Conservation (phyloP, 352 stramenopile species). For the Pythium grandisporangium region DNA sequence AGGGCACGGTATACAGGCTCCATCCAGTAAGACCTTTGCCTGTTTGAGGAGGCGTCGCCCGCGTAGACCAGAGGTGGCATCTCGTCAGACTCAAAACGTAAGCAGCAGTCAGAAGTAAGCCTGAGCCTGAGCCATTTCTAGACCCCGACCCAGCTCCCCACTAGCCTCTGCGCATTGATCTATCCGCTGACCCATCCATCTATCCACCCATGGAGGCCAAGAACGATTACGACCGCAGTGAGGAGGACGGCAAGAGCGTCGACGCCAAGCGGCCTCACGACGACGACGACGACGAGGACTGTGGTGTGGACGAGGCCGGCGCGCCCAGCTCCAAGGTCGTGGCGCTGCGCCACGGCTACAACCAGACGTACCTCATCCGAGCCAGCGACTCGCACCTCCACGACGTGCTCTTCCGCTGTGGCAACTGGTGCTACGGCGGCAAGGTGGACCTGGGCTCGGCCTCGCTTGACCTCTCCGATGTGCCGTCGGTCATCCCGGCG, state of each 20-base stretch:
- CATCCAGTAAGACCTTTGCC: too few relatives aligned
- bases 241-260: slow-evolving; percentile 11
- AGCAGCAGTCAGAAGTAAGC: too few relatives aligned
- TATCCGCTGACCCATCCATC: too few relatives aligned
- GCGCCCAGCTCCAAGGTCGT: slow-evolving; percentile 56
- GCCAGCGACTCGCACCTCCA: slow-evolving; percentile 60
- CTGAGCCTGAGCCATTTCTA: too few relatives aligned
- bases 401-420: slow-evolving; percentile 91
- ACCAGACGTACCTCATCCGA: slow-evolving; percentile 89
- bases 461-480: slow-evolving; percentile 75
- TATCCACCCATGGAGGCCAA: slow-evolving; percentile 67
- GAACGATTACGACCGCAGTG: slow-evolving; percentile 11
- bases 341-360: slow-evolving; percentile 83
- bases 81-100: too few relatives aligned
- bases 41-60: too few relatives aligned
- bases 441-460: slow-evolving; percentile 81
- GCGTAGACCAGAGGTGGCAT: too few relatives aligned
- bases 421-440: slow-evolving; percentile 93
- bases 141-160: too few relatives aligned
- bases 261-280: slow-evolving; percentile 13
- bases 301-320: slow-evolving; percentile 28
- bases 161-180: too few relatives aligned
- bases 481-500: slow-evolving; percentile 86
- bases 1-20: too few relatives aligned
- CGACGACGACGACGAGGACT: slow-evolving; percentile 14